Percentiles rank a stretch among this genome's conserved stretches.
Conservation (phyloP, 2,329 filamentous ascomycete genomes). For the Hypoxylon sp. region DNA sequence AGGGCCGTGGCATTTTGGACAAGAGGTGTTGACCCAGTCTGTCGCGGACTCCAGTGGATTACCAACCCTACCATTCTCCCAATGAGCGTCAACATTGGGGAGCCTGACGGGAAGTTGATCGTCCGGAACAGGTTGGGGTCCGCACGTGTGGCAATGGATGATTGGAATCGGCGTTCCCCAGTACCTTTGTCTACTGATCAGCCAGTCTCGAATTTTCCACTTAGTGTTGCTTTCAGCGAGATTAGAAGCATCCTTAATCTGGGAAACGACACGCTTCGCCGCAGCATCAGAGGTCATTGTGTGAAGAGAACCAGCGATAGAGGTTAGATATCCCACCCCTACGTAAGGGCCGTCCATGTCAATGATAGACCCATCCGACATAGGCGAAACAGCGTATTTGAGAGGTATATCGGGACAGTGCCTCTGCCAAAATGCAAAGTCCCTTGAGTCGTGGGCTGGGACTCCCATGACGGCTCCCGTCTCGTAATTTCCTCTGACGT, state of each 20-base stretch:
- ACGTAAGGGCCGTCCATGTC: slow-evolving; percentile 70
- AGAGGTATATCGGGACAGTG: slow-evolving; percentile 75
- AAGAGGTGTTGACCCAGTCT: slow-evolving; percentile 81
- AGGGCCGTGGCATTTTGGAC: slow-evolving; percentile 78
- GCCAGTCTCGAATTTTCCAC: slow-evolving; percentile 89
- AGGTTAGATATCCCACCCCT: slow-evolving; percentile 77
- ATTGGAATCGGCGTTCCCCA: slow-evolving; percentile 95
- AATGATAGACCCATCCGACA: slow-evolving; percentile 63
- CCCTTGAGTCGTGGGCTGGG: slow-evolving; percentile 84
- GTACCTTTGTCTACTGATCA: slow-evolving; percentile 92
- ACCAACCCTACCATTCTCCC: slow-evolving; percentile 77
- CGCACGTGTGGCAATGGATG: slow-evolving; percentile 83
- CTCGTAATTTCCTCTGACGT: slow-evolving; percentile 88
- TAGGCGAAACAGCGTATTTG: slow-evolving; percentile 72
- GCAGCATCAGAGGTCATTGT: slow-evolving; percentile 76
- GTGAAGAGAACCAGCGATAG: slow-evolving; percentile 74
- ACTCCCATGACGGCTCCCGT: slow-evolving; percentile 94
- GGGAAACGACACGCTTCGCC: slow-evolving; percentile 70
- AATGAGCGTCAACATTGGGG: slow-evolving; percentile 78
- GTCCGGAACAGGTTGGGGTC: slow-evolving; percentile 82
- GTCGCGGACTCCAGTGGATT: slow-evolving; percentile 82
- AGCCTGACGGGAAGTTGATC: slow-evolving; percentile 83
- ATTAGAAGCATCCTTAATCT: slow-evolving; percentile 66
- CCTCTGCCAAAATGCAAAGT: slow-evolving; percentile 84
- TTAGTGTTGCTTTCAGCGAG: slow-evolving; percentile 76